Conservation (phyloP, 202 grass and related monocot genomes). For the Bolboschoenoplectus hybrid region DNA sequence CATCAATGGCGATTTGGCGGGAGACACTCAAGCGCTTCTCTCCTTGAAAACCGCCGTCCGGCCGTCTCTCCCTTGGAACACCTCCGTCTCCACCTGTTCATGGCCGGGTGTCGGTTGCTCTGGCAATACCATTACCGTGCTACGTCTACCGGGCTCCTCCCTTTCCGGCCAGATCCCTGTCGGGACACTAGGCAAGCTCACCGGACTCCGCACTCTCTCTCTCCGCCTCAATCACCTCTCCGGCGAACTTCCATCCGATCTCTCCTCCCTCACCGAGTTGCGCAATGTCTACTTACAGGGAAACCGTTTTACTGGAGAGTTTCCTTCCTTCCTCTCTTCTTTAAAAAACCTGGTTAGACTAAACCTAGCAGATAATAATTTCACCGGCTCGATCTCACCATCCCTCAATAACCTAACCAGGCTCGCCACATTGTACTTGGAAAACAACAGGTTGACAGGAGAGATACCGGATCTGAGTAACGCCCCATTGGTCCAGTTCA, state of each 20-base stretch:
- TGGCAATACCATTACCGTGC: conserved; percentile 58
- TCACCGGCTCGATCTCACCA: conserved; percentile 64
- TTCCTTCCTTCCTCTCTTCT: conserved; percentile 57
- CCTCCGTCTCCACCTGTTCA: conserved; percentile 56
- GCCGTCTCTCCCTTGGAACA: conserved; percentile 72
- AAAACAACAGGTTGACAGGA: conserved; percentile 63
- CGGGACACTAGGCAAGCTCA: conserved; percentile 64
- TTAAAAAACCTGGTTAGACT: conserved; percentile 80
- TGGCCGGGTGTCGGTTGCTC: conserved; percentile 68
- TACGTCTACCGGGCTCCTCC: conserved; percentile 73
- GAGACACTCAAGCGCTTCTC: conserved; percentile 65
- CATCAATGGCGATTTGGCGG: conserved; percentile 62
- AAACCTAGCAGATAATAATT: conserved; percentile 66
- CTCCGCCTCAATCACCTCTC: conserved; percentile 82
- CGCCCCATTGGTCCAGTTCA: conserved; percentile 69
- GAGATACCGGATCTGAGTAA: conserved; percentile 79
- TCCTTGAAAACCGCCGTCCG: conserved; percentile 61
- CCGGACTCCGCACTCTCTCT: conserved; percentile 77
- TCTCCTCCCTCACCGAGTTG: conserved; percentile 66
- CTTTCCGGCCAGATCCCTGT: conserved; percentile 75
- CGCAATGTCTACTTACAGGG: conserved; percentile 83
- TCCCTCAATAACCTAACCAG: conserved; percentile 79
- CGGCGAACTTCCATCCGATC: conserved; percentile 60
- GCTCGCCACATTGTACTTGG: conserved; percentile 68
- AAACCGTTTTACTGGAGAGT: conserved; percentile 65